Base-by-base conservation (phyloP, 2,329 filamentous ascomycete species). In the Hypocrella siamensis region DNA sequence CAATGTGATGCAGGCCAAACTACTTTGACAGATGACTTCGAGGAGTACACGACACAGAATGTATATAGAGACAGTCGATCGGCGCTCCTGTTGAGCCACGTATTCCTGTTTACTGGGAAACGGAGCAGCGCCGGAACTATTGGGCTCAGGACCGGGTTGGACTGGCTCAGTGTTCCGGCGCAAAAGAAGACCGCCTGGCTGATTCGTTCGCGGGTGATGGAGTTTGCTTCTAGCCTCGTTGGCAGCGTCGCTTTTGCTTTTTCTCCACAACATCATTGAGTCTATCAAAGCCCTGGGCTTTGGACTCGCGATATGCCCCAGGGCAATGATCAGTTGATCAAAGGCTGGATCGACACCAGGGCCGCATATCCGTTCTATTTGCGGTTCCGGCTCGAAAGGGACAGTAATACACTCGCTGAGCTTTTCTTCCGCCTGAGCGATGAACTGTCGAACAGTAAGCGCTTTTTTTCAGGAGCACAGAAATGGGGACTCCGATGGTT, bases 211-310 rank as follows among this genome's bases (percentile, higher is more conserved):
- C 15, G 60, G 51, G 33, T 74, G 68, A 41, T 74, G 69, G 16
- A 75, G 54, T 44, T 73, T 64, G 28, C 42, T 54, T 16, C 74
- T 65, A 18, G 79, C 77, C 40, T 78, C 71, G 43, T 73, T 78
- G 18, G 86, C 85, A 16, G 79, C 75, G 54, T 96, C 88, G 41
- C 85, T 93, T 60, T 96, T 96, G 41, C 75, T 82, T 55, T 94
- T 96, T 34, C 90, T 76, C 90, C 90, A 98, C 19, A 93, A 70
- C 83, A 98, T 98, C 53, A 98, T 85, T 15, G 83, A 86, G 54
- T 98, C 90, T 46, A 98, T 94, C 31, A 98, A 59, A 5, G 85
- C 82, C 51, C 93, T 96, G 5, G 92, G 92, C 49, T 92, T 93
- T 42, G 86, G 80, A 36, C 84, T 81, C 32, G 88, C 84, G 47